Conservation (phyloP, 371 early-diverging fungal genomes). For the Rhizopus arrhizus region DNA sequence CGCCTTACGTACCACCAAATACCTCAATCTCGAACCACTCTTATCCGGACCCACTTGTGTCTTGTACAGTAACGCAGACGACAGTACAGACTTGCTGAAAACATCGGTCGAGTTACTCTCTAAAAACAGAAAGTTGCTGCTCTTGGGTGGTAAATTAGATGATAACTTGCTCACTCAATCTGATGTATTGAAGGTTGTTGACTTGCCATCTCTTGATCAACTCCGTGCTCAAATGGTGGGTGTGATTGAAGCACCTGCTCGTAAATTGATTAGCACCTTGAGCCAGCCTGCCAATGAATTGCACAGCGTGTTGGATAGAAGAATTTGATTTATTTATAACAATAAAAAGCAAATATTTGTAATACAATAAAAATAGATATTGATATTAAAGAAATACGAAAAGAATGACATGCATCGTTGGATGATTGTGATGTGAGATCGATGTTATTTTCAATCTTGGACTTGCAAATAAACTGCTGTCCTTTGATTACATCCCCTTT, state of each 20-base stretch:
- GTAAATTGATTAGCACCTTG: slow-evolving; percentile 56
- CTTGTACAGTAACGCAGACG: slow-evolving; percentile 50
- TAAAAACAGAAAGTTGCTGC: slow-evolving; percentile 65
- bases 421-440: no score
- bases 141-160: slow-evolving; percentile 69
- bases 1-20: slow-evolving; percentile 56
- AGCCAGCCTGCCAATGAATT: slow-evolving; percentile 50
- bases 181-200: slow-evolving; percentile 58
- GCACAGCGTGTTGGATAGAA: slow-evolving; percentile 51
- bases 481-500: no score
- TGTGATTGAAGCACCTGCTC: slow-evolving; percentile 60
- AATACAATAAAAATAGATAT: no score
- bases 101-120: slow-evolving; percentile 50
- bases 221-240: slow-evolving; percentile 61
- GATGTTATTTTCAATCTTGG: no score
- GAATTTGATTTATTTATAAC: slow-evolving; percentile 25
- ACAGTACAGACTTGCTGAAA: slow-evolving; percentile 47
- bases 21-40: slow-evolving; percentile 59
- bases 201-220: slow-evolving; percentile 59
- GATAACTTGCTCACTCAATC: slow-evolving; percentile 53
- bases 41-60: slow-evolving; percentile 61
- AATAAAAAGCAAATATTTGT: neutral
- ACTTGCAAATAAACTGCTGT: no score
- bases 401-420: no score
- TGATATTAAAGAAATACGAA: no score